phyloP scores from a whole-genome alignment of 495 filamentous ascomycete genomes.

The Neurospora tetraspora region DNA sequence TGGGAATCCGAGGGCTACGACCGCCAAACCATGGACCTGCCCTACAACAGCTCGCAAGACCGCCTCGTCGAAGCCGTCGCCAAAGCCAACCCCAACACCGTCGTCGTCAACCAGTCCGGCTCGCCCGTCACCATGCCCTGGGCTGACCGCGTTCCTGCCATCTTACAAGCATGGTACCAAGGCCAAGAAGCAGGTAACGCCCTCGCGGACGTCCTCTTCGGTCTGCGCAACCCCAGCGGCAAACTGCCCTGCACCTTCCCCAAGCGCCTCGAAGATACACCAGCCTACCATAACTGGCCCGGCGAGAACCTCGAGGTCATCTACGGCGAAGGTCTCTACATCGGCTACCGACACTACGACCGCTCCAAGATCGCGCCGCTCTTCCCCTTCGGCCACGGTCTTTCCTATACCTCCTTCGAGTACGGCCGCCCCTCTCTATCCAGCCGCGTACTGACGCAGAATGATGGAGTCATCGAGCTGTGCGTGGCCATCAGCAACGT shows the following conservation, averaged over 20 bases:
- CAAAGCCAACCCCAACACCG: conserved; percentile 59
- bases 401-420: conserved; percentile 70
- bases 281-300: conserved; percentile 76
- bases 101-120: conserved; percentile 76
- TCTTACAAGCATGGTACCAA: conserved; percentile 70
- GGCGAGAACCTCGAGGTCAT: conserved; percentile 67
- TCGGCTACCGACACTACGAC: conserved; percentile 81
- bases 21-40: conserved; percentile 73
- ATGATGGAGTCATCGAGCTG: conserved; percentile 46
- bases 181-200: conserved; percentile 89
- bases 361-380: conserved; percentile 51
- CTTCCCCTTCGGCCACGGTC: conserved; percentile 76
- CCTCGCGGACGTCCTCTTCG: conserved; percentile 77
- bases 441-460: conserved; percentile 36
- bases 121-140: conserved; percentile 83
- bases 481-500: conserved; percentile 60
- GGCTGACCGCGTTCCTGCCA: conserved; percentile 54
- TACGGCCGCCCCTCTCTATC: conserved; percentile 52
- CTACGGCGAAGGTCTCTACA: conserved; percentile 78
- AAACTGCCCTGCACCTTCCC: conserved; percentile 73
- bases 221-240: conserved; percentile 72
- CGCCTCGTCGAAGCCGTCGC: conserved; percentile 61
- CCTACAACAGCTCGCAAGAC: conserved; percentile 59
- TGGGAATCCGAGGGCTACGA: conserved; percentile 89
- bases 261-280: conserved; percentile 64